These are phyloP conservation scores for Cryomyces minteri DNA, from an alignment of 495 filamentous ascomycete species.

Conservation along the genomic window DNA sequence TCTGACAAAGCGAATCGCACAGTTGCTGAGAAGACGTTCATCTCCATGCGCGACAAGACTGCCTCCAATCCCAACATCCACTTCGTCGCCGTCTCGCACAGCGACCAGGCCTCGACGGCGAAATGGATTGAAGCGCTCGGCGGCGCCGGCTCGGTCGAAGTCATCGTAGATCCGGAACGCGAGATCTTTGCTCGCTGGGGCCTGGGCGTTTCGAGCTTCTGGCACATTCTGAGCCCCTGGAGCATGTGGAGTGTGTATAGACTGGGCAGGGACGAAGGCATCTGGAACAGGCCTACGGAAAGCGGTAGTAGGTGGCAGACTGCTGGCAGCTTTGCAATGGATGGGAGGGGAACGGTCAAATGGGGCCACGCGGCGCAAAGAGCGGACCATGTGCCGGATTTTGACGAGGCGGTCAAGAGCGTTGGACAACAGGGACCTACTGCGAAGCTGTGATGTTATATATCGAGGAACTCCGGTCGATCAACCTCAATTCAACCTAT, in stretches of 20 bases:
- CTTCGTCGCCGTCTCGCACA: slow-evolving; percentile 41
- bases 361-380: slow-evolving; percentile 25
- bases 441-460: neutral
- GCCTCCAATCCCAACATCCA: slow-evolving; percentile 25
- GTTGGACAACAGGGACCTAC: slow-evolving; percentile 5
- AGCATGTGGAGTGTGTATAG: slow-evolving; percentile 27
- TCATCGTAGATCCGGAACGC: slow-evolving; percentile 33
- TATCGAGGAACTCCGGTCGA: no score
- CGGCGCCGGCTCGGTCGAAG: slow-evolving; percentile 27
- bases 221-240: slow-evolving; percentile 30
- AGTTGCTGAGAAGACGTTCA: slow-evolving; percentile 43
- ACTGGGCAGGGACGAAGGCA: slow-evolving; percentile 32
- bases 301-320: slow-evolving; percentile 40
- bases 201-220: slow-evolving; percentile 29
- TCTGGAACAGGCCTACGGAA: slow-evolving; percentile 35
- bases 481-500: no score
- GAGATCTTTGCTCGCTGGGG: slow-evolving; percentile 35
- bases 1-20: neutral
- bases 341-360: slow-evolving; percentile 27
- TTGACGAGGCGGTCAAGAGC: slow-evolving; percentile 23
- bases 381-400: slow-evolving; percentile 31
- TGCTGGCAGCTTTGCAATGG: slow-evolving; percentile 35
- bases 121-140: slow-evolving; percentile 34
- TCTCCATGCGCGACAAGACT: slow-evolving; percentile 26
- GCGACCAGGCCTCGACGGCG: slow-evolving; percentile 28